phyloP scores from a whole-genome alignment of 768 basidiomycete species.

The Leucocoprinus leucothites region DNA sequence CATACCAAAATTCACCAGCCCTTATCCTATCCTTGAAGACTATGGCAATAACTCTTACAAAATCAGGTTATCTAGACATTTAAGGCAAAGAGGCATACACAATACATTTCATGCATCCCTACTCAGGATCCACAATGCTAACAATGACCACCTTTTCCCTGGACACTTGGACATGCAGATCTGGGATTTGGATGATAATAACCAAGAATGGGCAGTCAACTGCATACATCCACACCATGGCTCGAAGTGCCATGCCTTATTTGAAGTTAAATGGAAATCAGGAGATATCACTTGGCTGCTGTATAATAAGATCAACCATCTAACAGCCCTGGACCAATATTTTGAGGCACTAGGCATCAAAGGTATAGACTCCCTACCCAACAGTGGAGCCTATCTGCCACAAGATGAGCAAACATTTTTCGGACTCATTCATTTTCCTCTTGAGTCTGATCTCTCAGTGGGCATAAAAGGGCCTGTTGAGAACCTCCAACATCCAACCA shows the following conservation, averaged over 20 bases:
- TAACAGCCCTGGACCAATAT: no score
- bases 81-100: constrained; percentile 23
- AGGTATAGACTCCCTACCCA: no score
- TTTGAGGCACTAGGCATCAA: no score
- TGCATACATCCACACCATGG: constrained; percentile 17
- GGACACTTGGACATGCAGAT: constrained; percentile 18
- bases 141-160: constrained; percentile 31
- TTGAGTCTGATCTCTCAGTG: no score
- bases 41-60: no score
- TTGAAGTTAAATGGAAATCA: constrained; percentile 23
- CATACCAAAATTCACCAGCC: constrained; percentile 14
- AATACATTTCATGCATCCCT: constrained; percentile 33
- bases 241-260: constrained; percentile 9
- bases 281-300: constrained; percentile 26
- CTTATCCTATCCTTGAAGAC: constrained; percentile 9
- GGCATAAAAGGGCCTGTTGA: no score
- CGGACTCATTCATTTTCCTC: no score
- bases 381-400: no score
- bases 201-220: constrained; percentile 19
- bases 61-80: background rate
- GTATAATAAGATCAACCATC: no score
- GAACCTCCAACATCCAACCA: no score
- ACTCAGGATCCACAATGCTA: constrained; percentile 24
- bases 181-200: constrained; percentile 12
- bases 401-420: no score